Base-by-base conservation (phyloP, 768 basidiomycete species). In the Lentinus brumalis region DNA sequence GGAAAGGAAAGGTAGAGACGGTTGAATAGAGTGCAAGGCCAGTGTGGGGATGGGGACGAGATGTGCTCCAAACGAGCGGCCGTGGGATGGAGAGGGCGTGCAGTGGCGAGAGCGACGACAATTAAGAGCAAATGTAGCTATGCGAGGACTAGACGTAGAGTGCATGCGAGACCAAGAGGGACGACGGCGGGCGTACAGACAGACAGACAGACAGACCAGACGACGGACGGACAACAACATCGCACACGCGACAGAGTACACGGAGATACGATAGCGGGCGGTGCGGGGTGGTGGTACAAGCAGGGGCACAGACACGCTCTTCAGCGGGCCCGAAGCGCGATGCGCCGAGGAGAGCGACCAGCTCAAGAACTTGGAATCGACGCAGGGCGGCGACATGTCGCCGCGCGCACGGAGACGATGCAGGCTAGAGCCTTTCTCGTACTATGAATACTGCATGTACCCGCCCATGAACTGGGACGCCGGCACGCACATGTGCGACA, bases 401-500 rank as follows among this genome's bases (percentile, higher is more conserved):
- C 35, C 35, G 11, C 11, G 11, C 7, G 11, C 11, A 9, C 15
- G 16, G 15, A 15, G 50, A 50, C n/a, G 53, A 21, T 35, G 14
- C 35, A 29, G 8, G 56, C n/a, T 21, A 21, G 46, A 11, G 14
- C 3, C 11, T 41, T 6, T 9, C 5, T 18, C 31, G 14, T 7
- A 57, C 54, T 60, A 66, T 29, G 64, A 54, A 58, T 57, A 66
- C 51, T 62, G 61, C 64, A 60, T 40, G 47, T 67, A 67, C 56
- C 57, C 59, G 42, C 60, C 57, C 56, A 60, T 59, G 55, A 61
- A 63, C 46, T 62, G 55, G 32, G 61, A 57, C 45, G 63, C 66
- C 16, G 63, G 66, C 14, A 65, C 63, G 53, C 63, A 65, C 59
- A 67, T 62, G 42, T 65, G 59, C 60, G 57, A 50, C 32, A 67